These are phyloP conservation scores for Cryptosporidium sp. DNA, from an alignment of 169 alveolate species.

Conservation along the genomic window DNA sequence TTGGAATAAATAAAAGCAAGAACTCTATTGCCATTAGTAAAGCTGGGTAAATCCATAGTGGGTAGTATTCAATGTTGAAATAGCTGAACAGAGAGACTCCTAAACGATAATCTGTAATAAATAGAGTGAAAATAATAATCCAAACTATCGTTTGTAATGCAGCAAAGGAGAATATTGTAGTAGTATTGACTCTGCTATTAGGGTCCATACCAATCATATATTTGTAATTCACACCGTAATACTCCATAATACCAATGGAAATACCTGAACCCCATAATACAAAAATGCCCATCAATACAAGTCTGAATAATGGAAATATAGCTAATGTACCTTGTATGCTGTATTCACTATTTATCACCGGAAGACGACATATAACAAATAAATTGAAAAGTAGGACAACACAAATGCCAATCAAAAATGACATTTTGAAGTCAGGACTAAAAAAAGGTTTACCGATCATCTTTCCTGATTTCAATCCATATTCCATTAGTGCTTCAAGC, in stretches of 20 bases:
- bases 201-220: conserved; percentile 82
- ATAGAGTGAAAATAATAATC: conserved; percentile 77
- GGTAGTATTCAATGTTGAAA: conserved; percentile 29
- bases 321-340: conserved; percentile 74
- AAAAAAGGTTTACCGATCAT: conserved; percentile 72
- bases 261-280: conserved; percentile 83
- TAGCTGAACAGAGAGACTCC: conserved; percentile 61
- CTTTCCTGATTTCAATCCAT: conserved; percentile 63
- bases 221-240: conserved; percentile 84
- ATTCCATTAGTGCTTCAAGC: conserved; percentile 78
- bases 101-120: conserved; percentile 80
- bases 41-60: conserved; percentile 67
- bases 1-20: conserved; percentile 77
- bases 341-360: conserved; percentile 48
- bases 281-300: conserved; percentile 77
- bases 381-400: conserved; percentile 52
- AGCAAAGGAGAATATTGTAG: conserved; percentile 80
- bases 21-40: conserved; percentile 75
- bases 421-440: conserved; percentile 69
- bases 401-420: conserved; percentile 78
- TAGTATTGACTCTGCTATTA: conserved; percentile 78
- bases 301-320: conserved; percentile 78
- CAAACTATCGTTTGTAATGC: conserved; percentile 80
- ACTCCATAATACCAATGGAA: conserved; percentile 82
- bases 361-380: conserved; percentile 76